Evolutionary conservation across 164 flowering plant genomes (phyloP), one percentile per base, ranked within the genome.

Genomic region (Tetracentron sinense): DNA sequence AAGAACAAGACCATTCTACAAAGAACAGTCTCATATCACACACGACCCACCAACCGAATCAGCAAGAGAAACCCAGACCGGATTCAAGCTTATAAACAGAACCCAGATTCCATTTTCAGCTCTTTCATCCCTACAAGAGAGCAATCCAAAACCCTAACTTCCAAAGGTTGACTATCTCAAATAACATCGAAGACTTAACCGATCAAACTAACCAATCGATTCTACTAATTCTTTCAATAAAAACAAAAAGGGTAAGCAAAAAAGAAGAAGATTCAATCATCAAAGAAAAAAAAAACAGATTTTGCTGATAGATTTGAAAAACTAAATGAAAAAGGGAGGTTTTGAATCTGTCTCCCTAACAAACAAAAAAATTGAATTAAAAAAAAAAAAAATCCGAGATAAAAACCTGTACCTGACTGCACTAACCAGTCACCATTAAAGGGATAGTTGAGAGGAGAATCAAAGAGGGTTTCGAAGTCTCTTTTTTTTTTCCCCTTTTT

Each of bases 61-160:
- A 49, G 19, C 23, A 33, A 31, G 33, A 61, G 23, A 56, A 57
- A 48, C 31, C 54, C 56, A 50, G 17, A n/a, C 49, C 10, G 23
- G 49, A 49, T 58, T 46, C n/a, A n/a, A n/a, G 56, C 56, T 58
- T 14, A 4, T 33, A 50, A 65, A 57, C 62, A 33, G 29, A 7
- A 35, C 57, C 56, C 33, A 48, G 49, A 49, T 19, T 23, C 31
- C 46, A 58, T 16, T 65, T 51, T 52, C 29, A 33, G 57, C 62
- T 58, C 28, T n/a, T 58, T 58, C 28, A 14, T 29, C 20, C 50
- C 28, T n/a, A n/a, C 10, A 54, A 54, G 6, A 20, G 53, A 42
- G 42, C 54, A 26, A n/a, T 50, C 16, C 51, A 35, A 66, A 66
- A 66, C 69, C 69, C 69, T 66, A 66, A 64, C 23, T 3, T 19